Evolutionary conservation across 2,329 filamentous ascomycete genomes (phyloP).

Genomic region (Fusarium nisikadoi): DNA sequence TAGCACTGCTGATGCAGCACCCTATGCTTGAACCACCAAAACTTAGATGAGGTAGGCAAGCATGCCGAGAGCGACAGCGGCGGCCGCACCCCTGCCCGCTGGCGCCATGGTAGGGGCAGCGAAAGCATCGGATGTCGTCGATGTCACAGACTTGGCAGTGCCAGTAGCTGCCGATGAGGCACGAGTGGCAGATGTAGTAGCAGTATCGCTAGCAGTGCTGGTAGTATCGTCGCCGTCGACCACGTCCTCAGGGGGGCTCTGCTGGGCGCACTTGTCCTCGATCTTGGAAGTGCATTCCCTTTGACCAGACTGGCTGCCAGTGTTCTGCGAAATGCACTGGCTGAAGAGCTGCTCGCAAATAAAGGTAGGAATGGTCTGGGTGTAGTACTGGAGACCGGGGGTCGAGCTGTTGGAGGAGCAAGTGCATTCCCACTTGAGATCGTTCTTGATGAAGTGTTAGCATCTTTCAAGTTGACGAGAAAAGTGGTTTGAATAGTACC

Average conservation of each 20-base stretch:
- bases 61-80: conserved; percentile 62
- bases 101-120: conserved; percentile 57
- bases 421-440: conserved; percentile 60
- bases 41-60: conserved; percentile 63
- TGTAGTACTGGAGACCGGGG: conserved; percentile 64
- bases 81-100: conserved; percentile 56
- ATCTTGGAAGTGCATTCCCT: conserved; percentile 61
- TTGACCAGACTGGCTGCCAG: conserved; percentile 56
- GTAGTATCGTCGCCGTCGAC: conserved; percentile 36
- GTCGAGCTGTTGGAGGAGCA: conserved; percentile 60
- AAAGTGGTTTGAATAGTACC: conserved; percentile 47
- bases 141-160: conserved; percentile 45
- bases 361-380: conserved; percentile 63
- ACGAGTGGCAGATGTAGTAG: conserved; percentile 38
- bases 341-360: conserved; percentile 62
- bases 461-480: background rate
- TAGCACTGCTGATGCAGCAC: conserved; percentile 31
- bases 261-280: conserved; percentile 57
- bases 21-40: conserved; percentile 28
- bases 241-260: conserved; percentile 49
- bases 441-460: conserved; percentile 46
- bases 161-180: conserved; percentile 29
- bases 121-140: conserved; percentile 48
- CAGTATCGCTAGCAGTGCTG: conserved; percentile 41
- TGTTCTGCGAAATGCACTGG: conserved; percentile 58